A percentile compares a stretch with the other conserved stretches of the same genome.
Conservation (phyloP, 2,329 filamentous ascomycete genomes). For the Aspergillus intermedius region DNA sequence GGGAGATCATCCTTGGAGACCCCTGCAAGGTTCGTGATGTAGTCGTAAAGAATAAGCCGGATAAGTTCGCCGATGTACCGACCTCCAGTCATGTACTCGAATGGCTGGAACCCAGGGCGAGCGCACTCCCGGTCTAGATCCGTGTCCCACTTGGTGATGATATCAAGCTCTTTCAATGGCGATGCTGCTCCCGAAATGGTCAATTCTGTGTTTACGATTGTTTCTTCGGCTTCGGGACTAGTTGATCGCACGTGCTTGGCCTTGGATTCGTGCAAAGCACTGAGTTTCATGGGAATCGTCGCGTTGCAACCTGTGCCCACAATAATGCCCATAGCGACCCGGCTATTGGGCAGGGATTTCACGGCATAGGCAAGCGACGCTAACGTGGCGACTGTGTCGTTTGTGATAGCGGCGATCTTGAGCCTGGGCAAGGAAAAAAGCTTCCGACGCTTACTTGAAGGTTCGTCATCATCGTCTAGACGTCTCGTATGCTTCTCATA, state of each 20-base stretch:
- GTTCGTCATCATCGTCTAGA: slow-evolving; percentile 29
- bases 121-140: slow-evolving; percentile 61
- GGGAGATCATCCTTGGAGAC: slow-evolving; percentile 46
- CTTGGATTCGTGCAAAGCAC: slow-evolving; percentile 59
- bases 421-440: slow-evolving; percentile 55
- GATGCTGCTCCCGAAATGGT: slow-evolving; percentile 69
- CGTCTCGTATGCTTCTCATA: slow-evolving; percentile 47
- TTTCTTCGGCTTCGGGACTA: slow-evolving; percentile 51
- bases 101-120: slow-evolving; percentile 68
- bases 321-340: slow-evolving; percentile 72
- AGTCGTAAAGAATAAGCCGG: slow-evolving; percentile 62
- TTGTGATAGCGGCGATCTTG: slow-evolving; percentile 68
- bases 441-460: slow-evolving; percentile 40
- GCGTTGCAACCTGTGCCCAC: slow-evolving; percentile 77
- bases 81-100: slow-evolving; percentile 79
- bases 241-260: slow-evolving; percentile 44
- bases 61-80: slow-evolving; percentile 72
- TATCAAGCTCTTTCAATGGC: slow-evolving; percentile 52
- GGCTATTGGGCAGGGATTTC: slow-evolving; percentile 53
- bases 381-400: slow-evolving; percentile 73
- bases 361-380: slow-evolving; percentile 70
- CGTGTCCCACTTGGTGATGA: slow-evolving; percentile 66
- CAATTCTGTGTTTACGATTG: slow-evolving; percentile 79
- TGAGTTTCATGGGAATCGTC: slow-evolving; percentile 64
- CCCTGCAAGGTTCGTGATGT: slow-evolving; percentile 45